These are phyloP conservation scores for Lasiosphaeria miniovina DNA, from an alignment of 495 filamentous ascomycete species.

Conservation along the genomic window DNA sequence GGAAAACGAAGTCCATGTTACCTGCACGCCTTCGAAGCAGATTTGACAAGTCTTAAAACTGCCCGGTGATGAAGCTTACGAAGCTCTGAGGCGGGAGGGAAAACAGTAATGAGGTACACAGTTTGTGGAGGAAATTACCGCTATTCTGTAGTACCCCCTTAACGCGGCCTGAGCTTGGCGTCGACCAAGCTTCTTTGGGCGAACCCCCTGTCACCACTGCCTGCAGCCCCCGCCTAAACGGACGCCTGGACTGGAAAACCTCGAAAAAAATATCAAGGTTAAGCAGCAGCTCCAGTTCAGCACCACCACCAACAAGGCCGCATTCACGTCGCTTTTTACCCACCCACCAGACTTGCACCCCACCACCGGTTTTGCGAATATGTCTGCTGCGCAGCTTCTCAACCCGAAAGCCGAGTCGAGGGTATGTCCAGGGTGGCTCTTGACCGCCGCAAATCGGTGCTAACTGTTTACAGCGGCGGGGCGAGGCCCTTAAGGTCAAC, in stretches of 20 bases:
- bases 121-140: too few species aligned
- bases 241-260: slow-evolving; percentile 24
- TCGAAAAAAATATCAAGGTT: slow-evolving; percentile 38
- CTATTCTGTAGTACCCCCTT: neutral
- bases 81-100: too few species aligned
- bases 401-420: slow-evolving; percentile 98
- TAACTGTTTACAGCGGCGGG: slow-evolving; percentile 66
- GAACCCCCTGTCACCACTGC: slow-evolving; percentile 24
- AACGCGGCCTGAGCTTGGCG: neutral
- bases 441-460: slow-evolving; percentile 21
- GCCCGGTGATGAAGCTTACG: too few species aligned
- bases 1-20: too few species aligned
- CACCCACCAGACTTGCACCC: slow-evolving; percentile 10
- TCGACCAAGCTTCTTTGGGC: slow-evolving; percentile 28
- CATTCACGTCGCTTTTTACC: slow-evolving; percentile 10
- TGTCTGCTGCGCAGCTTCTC: slow-evolving; percentile 92
- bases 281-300: slow-evolving; percentile 22
- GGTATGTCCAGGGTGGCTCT: slow-evolving; percentile 48
- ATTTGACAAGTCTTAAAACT: too few species aligned
- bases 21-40: too few species aligned
- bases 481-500: slow-evolving; percentile 93
- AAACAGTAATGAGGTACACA: too few species aligned
- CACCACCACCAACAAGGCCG: slow-evolving; percentile 15
- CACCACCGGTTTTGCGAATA: slow-evolving; percentile 35
- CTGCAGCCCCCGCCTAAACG: slow-evolving; percentile 29